phyloP scores from a whole-genome alignment of 345 rosid genomes.

The Iberis pinnata region DNA sequence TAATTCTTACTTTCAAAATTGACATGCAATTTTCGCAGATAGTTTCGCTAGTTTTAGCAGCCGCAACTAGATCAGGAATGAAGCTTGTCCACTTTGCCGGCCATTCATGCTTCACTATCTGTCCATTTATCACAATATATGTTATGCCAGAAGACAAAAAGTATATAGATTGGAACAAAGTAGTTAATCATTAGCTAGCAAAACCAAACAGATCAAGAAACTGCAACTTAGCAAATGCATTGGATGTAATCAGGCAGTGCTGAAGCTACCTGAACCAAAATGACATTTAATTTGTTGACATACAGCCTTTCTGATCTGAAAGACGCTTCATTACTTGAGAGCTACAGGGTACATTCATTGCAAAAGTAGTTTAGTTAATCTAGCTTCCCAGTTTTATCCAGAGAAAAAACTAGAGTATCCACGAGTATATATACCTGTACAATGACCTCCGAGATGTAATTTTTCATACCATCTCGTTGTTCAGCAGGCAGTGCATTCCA shows the following conservation, averaged over 20 bases:
- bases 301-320: slow-evolving; percentile 80
- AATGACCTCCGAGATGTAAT: slow-evolving; percentile 94
- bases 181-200: background rate
- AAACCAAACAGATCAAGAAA: slow-evolving; percentile 1
- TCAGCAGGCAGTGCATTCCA: slow-evolving; percentile 96
- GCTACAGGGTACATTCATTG: slow-evolving; percentile 35
- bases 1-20: slow-evolving; percentile 55
- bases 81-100: slow-evolving; percentile 92
- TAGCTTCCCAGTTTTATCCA: background rate
- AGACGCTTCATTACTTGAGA: slow-evolving; percentile 75
- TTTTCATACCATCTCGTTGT: slow-evolving; percentile 98
- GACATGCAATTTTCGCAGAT: slow-evolving; percentile 98
- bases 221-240: background rate
- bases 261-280: slow-evolving; percentile 73
- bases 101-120: slow-evolving; percentile 99
- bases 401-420: background rate
- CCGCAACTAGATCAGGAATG: slow-evolving; percentile 91
- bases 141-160: background rate
- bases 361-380: background rate
- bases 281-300: slow-evolving; percentile 88
- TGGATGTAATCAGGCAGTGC: slow-evolving; percentile 1
- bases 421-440: slow-evolving; percentile 59
- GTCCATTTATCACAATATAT: slow-evolving; percentile 12
- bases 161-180: background rate
- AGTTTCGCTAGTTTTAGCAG: slow-evolving; percentile 97